phyloP scores from a whole-genome alignment of 2,329 filamentous ascomycete species.

The Paraphaeosphaeria sporulosa region DNA sequence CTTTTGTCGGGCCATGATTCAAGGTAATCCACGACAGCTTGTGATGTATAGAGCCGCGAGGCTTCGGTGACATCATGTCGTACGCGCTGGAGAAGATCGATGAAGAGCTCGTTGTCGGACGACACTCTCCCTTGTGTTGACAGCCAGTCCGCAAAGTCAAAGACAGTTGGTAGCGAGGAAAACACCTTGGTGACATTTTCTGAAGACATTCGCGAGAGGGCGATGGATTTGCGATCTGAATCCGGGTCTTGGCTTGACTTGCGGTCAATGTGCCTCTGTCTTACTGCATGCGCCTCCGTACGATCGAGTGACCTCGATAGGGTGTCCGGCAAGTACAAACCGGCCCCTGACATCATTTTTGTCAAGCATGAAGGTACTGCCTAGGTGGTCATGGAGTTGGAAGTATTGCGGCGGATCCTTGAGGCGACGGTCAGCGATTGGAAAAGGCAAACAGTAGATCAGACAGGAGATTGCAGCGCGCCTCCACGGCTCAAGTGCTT shows the following conservation, averaged over 20 bases:
- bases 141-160: conserved; percentile 38
- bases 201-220: conserved; percentile 12
- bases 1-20: conserved; percentile 32
- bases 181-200: conserved; percentile 23
- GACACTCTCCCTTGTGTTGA: conserved; percentile 31
- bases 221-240: conserved; percentile 18
- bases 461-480: conserved; percentile 2
- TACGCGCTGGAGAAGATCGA: conserved; percentile 36
- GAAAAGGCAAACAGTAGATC: conserved; percentile 8
- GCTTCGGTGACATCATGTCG: conserved; percentile 38
- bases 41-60: conserved; percentile 32
- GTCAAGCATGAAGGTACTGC: background rate
- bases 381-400: background rate
- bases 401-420: background rate
- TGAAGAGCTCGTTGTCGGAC: conserved; percentile 32
- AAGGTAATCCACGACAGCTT: conserved; percentile 29
- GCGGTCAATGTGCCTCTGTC: conserved; percentile 23
- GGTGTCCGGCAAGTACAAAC: conserved; percentile 30
- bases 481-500: conserved; percentile 4
- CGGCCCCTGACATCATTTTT: conserved; percentile 21
- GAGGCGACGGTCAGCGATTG: background rate
- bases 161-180: conserved; percentile 33
- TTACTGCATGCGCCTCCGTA: conserved; percentile 10
- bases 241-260: conserved; percentile 20
- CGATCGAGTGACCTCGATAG: conserved; percentile 14